These are phyloP conservation scores for Termitomyces sp. DNA, from an alignment of 768 basidiomycete species.

Conservation along the genomic window DNA sequence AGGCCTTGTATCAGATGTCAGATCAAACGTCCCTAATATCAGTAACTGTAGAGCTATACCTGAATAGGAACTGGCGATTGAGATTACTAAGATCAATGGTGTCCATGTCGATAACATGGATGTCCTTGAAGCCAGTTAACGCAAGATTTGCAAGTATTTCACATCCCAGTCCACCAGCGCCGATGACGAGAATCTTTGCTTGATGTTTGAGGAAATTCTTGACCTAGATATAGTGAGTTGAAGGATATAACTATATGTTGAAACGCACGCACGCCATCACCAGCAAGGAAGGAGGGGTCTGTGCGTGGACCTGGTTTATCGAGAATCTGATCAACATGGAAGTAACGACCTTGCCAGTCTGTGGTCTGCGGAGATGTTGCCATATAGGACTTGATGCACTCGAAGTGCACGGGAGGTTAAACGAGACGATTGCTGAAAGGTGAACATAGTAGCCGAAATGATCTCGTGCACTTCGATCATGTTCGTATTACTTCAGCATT, in stretches of 20 bases:
- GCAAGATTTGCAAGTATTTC: slow-evolving; percentile 97
- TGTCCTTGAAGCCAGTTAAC: slow-evolving; percentile 93
- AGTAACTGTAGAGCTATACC: slow-evolving; percentile 40
- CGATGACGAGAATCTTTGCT: slow-evolving; percentile 95
- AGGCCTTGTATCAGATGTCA: slow-evolving; percentile 37
- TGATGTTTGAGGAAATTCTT: slow-evolving; percentile 79
- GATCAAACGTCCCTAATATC: not conserved
- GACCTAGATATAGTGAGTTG: slow-evolving; percentile 42
- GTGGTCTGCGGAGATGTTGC: slow-evolving; percentile 4
- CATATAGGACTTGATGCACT: slow-evolving; percentile 1
- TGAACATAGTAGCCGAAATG: not conserved
- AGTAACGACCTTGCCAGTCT: slow-evolving; percentile 59
- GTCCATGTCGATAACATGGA: slow-evolving; percentile 99
- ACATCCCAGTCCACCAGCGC: slow-evolving; percentile 95
- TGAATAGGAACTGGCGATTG: slow-evolving; percentile 96
- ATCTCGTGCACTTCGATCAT: slow-evolving; percentile 9
- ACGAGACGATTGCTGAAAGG: not conserved
- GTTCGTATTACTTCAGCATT: slow-evolving; percentile 16
- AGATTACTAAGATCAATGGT: slow-evolving; percentile 99
- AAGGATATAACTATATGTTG: not conserved
- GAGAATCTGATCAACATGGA: slow-evolving; percentile 81
- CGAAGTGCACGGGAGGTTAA: not conserved
- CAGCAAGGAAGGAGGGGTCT: slow-evolving; percentile 75
- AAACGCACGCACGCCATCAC: slow-evolving; percentile 55
- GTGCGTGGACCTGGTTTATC: slow-evolving; percentile 87